These are phyloP conservation scores for Fagus crenata DNA, from an alignment of 306 rosid genomes.

Conservation along the genomic window DNA sequence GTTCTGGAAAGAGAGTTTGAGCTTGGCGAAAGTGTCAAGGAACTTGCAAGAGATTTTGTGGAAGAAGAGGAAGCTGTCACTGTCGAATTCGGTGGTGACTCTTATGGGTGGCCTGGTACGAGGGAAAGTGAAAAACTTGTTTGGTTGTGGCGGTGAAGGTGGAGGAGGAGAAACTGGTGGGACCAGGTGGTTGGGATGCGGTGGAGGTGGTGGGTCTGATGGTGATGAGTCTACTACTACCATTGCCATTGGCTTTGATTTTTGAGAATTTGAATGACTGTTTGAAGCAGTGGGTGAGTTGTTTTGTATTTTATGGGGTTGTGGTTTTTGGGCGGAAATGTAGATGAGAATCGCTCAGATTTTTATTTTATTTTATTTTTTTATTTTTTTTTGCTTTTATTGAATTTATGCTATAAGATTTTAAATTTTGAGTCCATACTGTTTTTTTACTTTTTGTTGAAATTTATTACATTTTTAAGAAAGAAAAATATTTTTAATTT, in stretches of 20 bases:
- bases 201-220: slow-evolving; percentile 36
- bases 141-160: slow-evolving; percentile 19
- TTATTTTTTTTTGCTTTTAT: too few species aligned
- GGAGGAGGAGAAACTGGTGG: background rate
- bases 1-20: slow-evolving; percentile 66
- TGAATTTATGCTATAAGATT: too few species aligned
- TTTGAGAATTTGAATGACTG: background rate
- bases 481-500: too few species aligned
- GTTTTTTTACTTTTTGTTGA: too few species aligned
- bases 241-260: slow-evolving; percentile 2
- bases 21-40: slow-evolving; percentile 68
- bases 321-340: background rate
- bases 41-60: slow-evolving; percentile 84
- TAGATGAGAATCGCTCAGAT: background rate
- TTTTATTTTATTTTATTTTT: background rate
- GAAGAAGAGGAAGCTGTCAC: slow-evolving; percentile 68
- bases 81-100: slow-evolving; percentile 81
- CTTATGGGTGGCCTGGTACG: slow-evolving; percentile 60
- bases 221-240: slow-evolving; percentile 19
- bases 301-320: background rate
- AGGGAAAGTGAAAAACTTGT: slow-evolving; percentile 33
- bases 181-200: slow-evolving; percentile 42
- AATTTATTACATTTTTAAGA: too few species aligned
- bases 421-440: too few species aligned
- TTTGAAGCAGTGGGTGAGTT: background rate